phyloP scores from a whole-genome alignment of 2,329 filamentous ascomycete species.

The Diaporthe citriasiana region DNA sequence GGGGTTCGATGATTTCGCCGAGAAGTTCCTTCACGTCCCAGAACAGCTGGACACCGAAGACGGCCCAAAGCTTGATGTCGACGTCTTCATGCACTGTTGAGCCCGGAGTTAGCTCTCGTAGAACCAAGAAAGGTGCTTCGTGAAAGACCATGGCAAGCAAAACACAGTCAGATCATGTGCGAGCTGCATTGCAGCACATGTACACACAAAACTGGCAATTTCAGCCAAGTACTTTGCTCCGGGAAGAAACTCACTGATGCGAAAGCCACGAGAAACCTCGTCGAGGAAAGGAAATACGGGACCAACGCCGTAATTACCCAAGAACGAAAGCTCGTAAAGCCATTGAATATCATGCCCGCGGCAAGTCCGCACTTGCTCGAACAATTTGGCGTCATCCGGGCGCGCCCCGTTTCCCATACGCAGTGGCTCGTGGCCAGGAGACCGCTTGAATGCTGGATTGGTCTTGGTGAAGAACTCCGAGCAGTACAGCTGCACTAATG shows the following conservation, averaged over 20 bases:
- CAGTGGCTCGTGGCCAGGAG: conserved; percentile 2
- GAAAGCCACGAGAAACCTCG: conserved; percentile 25
- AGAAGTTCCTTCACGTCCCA: conserved; percentile 8
- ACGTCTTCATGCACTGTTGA: conserved; percentile 16
- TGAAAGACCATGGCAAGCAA: background rate
- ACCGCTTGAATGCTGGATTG: background rate
- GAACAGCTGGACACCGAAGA: conserved; percentile 29
- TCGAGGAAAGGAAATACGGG: conserved; percentile 17
- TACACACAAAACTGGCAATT: background rate
- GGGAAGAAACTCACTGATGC: background rate
- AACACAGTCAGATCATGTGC: background rate
- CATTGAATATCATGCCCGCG: conserved; percentile 21
- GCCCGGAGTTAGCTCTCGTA: background rate
- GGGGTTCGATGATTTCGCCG: background rate
- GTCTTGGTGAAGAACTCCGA: conserved; percentile 29
- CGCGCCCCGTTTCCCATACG: conserved; percentile 1
- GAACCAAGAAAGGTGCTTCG: background rate
- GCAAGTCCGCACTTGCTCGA: background rate
- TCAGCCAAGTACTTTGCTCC: background rate
- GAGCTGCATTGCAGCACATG: background rate
- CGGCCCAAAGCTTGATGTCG: conserved; percentile 31
- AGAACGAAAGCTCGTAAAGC: conserved; percentile 24
- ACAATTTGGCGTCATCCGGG: conserved; percentile 4
- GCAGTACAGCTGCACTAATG: conserved; percentile 14
- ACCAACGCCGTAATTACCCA: conserved; percentile 16